Evolutionary conservation across 495 filamentous ascomycete genomes (phyloP), one percentile per base, ranked within the genome.

Genomic region (Tuber brumale): DNA sequence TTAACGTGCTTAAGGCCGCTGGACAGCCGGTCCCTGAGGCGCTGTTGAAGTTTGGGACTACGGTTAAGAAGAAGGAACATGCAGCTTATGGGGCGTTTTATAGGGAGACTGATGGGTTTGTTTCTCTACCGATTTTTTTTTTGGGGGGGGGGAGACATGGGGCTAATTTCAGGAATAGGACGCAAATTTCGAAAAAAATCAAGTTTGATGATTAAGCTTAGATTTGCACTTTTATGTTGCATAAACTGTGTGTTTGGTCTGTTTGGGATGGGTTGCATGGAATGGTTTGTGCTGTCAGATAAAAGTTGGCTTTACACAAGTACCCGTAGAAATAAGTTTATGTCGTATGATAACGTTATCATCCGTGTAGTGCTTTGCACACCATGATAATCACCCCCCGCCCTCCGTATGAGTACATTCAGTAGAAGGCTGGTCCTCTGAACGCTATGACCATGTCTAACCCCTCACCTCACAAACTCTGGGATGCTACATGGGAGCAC

Each of bases 51-150:
- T 99, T 97, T 77, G 95, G 95, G 73, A 95, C 92, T n/a, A 97
- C 94, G 21, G 95, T 99, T 44, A 98, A 97, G 88, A 97, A 96
- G 88, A 98, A 97, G 92, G 89, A 89, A 66, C 95, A 99, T 84
- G 92, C 92, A 73, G 90, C 90, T 14, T 99, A 97, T 83, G 95
- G 95, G 69, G 92, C 93, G 1, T 97, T 97, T 81, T 96, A 89
- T 86, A 97, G 94, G 84, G 92, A 97, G 61, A 83, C 75, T 16
- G 81, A 83, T 61, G 81, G 78, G 77, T 78, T 72, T 45, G 76
- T 69, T 51, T 14, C 45, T 41, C 66, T 46, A 14, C 57, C 10
- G 27, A n/a, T 21, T 18, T 23, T 48, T 48, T 48, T 27, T 4
- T 61, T 27, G 8, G 41, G 1, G 41, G 41, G 12, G 10, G 51